Conservation (phyloP, 2,329 filamentous ascomycete species). For the Ascosphaera apis region DNA sequence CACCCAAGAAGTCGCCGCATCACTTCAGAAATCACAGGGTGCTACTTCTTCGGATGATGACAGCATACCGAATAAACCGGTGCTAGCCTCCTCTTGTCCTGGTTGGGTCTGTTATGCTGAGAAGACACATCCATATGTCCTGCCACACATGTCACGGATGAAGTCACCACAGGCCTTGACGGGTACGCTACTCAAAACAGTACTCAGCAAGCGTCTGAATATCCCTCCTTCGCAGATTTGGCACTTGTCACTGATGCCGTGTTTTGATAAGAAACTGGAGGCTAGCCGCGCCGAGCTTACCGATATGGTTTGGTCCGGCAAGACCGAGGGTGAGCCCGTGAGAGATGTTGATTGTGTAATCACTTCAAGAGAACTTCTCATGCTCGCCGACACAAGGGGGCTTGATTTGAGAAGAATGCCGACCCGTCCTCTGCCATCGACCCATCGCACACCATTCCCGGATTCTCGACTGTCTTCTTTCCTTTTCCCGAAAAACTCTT, state of each 20-base stretch:
- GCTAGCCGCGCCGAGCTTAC: conserved; percentile 85
- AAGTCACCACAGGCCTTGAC: conserved; percentile 88
- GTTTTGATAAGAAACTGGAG: conserved; percentile 97
- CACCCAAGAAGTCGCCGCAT: conserved; percentile 42
- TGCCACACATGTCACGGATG: conserved; percentile 71
- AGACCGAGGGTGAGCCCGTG: conserved; percentile 23
- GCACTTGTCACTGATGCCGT: conserved; percentile 93
- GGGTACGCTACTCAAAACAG: conserved; percentile 74
- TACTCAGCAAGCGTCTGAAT: conserved; percentile 47
- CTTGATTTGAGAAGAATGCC: conserved; percentile 55
- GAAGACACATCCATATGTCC: conserved; percentile 84
- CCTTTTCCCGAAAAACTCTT: conserved; percentile 41
- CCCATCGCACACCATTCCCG: conserved; percentile 39
- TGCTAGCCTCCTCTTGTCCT: conserved; percentile 70
- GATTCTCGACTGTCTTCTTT: conserved; percentile 48
- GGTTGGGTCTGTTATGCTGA: conserved; percentile 99
- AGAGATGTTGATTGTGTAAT: conserved; percentile 96
- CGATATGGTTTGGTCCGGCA: conserved; percentile 44
- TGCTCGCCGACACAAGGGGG: conserved; percentile 59
- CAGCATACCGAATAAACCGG: conserved; percentile 16
- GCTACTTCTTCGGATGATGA: conserved; percentile 4
- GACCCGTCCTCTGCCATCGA: conserved; percentile 27
- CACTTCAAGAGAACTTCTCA: conserved; percentile 81
- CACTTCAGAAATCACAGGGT: conserved; percentile 7
- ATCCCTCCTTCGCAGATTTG: conserved; percentile 64